Evolutionary conservation across 441 rosid species (phyloP).

Genomic region (Mallotus japonicus): DNA sequence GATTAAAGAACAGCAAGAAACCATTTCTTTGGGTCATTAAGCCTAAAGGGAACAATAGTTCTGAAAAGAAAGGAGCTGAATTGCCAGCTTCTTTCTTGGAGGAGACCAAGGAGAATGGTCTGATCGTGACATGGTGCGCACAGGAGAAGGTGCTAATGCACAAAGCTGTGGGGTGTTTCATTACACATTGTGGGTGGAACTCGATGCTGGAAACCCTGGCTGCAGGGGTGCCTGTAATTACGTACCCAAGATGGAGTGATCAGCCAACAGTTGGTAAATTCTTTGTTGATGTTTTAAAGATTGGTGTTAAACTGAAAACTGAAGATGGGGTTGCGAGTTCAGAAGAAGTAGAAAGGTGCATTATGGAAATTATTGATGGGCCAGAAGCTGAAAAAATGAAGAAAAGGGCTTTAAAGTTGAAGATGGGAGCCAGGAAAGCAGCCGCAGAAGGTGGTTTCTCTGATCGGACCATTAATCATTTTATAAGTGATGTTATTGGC

Average conservation of each 20-base stretch:
- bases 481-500: slow-evolving; percentile 32
- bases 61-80: slow-evolving; percentile 22
- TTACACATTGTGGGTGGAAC: slow-evolving; percentile 81
- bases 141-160: slow-evolving; percentile 69
- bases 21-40: slow-evolving; percentile 76
- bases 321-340: slow-evolving; percentile 46
- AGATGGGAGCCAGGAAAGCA: slow-evolving; percentile 51
- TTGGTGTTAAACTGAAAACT: slow-evolving; percentile 51
- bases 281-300: slow-evolving; percentile 49
- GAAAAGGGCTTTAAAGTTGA: slow-evolving; percentile 55
- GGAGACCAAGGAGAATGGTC: slow-evolving; percentile 46
- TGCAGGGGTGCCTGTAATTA: slow-evolving; percentile 52
- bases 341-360: slow-evolving; percentile 57
- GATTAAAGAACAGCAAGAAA: slow-evolving; percentile 39
- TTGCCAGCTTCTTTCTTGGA: slow-evolving; percentile 48
- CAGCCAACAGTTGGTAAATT: slow-evolving; percentile 62
- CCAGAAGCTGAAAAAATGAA: slow-evolving; percentile 49
- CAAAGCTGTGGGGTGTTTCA: slow-evolving; percentile 53
- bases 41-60: slow-evolving; percentile 29
- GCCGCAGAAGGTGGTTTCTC: slow-evolving; percentile 60
- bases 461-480: slow-evolving; percentile 40
- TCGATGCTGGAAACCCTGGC: slow-evolving; percentile 59
- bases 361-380: slow-evolving; percentile 45
- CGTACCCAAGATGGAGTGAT: slow-evolving; percentile 72
- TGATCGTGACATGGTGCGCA: slow-evolving; percentile 60